A percentile compares a stretch with the other conserved stretches of the same genome.
These are phyloP conservation scores for Furcasterigmium furcatum DNA, from an alignment of 2,329 filamentous ascomycete species.

Conservation along the genomic window DNA sequence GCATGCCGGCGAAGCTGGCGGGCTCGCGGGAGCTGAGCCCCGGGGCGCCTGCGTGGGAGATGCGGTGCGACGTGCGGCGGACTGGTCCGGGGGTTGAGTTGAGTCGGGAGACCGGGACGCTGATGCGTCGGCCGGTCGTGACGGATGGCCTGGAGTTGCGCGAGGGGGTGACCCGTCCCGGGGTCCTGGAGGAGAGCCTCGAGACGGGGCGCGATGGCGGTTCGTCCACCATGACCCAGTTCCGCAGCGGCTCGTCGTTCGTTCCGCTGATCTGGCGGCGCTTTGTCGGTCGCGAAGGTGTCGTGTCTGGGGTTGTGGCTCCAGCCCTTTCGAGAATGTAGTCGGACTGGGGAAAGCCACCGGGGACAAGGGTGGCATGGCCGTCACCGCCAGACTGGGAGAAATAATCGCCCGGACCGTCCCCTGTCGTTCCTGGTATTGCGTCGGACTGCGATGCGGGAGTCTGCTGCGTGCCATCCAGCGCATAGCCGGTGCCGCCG, in stretches of 20 bases:
- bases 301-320: slow-evolving; percentile 30
- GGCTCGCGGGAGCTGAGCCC: slow-evolving; percentile 31
- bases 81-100: slow-evolving; percentile 18
- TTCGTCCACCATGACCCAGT: slow-evolving; percentile 68
- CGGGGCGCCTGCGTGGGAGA: slow-evolving; percentile 36
- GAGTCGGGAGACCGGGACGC: slow-evolving; percentile 33
- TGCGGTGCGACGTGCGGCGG: slow-evolving; percentile 18
- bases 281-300: slow-evolving; percentile 45
- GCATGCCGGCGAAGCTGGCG: slow-evolving; percentile 51
- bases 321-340: slow-evolving; percentile 26
- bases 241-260: slow-evolving; percentile 58
- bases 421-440: background rate
- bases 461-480: slow-evolving; percentile 29
- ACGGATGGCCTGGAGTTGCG: slow-evolving; percentile 21
- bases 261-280: slow-evolving; percentile 50
- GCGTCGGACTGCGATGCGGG: slow-evolving; percentile 3
- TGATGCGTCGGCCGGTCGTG: slow-evolving; percentile 40
- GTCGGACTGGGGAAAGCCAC: slow-evolving; percentile 23
- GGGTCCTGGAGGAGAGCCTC: background rate
- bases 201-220: slow-evolving; percentile 11
- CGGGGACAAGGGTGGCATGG: slow-evolving; percentile 10
- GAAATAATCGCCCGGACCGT: background rate
- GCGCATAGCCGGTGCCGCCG: slow-evolving; percentile 68
- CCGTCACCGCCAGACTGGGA: background rate
- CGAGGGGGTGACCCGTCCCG: slow-evolving; percentile 6